These are phyloP conservation scores for Botrytis fragariae DNA, from an alignment of 2,329 filamentous ascomycete genomes.

Conservation along the genomic window DNA sequence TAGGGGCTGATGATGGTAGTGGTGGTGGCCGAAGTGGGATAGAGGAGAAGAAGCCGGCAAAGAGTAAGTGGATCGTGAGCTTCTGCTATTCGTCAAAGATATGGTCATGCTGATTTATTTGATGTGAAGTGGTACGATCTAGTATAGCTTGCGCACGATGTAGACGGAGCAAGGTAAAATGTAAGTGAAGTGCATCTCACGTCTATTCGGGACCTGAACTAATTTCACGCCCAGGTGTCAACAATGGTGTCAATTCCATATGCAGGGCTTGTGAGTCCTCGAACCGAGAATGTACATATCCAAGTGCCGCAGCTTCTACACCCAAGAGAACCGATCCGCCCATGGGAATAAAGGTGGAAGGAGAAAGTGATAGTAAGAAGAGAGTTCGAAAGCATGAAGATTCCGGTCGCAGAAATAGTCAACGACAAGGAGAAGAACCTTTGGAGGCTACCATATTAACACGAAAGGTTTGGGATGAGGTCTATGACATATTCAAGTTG, in stretches of 20 bases:
- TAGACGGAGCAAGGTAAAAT: conserved; percentile 81
- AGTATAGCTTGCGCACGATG: conserved; percentile 77
- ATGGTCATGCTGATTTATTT: conserved; percentile 1
- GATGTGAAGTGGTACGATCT: conserved; percentile 61
- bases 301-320: conserved; percentile 44
- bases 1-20: conserved; percentile 34
- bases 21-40: conserved; percentile 38
- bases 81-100: neutral
- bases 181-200: conserved; percentile 47
- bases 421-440: conserved; percentile 54
- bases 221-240: conserved; percentile 42
- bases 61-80: conserved; percentile 15
- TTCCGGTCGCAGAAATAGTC: conserved; percentile 37
- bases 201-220: neutral
- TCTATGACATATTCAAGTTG: conserved; percentile 67
- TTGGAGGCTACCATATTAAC: conserved; percentile 62
- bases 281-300: conserved; percentile 71
- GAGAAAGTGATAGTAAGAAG: conserved; percentile 49
- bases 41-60: conserved; percentile 44
- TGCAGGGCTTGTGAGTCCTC: conserved; percentile 74
- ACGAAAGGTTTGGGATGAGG: conserved; percentile 62
- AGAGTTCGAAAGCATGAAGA: conserved; percentile 40
- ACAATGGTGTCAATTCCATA: conserved; percentile 66
- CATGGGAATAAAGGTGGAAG: conserved; percentile 34
- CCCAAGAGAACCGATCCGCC: conserved; percentile 34